phyloP scores from a whole-genome alignment of 1,284 basidiomycete genomes.

The Cutaneotrichosporon dermatis region DNA sequence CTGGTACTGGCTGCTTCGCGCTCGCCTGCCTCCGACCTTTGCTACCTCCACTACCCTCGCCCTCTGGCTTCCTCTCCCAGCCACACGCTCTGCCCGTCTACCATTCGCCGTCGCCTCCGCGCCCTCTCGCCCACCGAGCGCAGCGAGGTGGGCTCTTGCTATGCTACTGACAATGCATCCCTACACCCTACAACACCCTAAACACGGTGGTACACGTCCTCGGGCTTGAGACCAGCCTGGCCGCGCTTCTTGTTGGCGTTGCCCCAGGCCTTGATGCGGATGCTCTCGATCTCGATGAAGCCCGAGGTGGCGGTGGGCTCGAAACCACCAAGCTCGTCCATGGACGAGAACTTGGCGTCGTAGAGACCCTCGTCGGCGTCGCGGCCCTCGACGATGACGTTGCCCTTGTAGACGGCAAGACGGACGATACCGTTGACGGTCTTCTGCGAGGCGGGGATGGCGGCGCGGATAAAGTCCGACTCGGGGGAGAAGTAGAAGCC shows the following conservation, averaged over 20 bases:
- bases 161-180: conserved; percentile 4
- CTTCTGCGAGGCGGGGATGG: conserved; percentile 86
- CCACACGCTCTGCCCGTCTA: neutral
- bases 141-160: neutral
- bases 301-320: conserved; percentile 87
- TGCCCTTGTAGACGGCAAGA: conserved; percentile 93
- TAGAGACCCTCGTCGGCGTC: conserved; percentile 86
- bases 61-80: no score
- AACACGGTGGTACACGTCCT: conserved; percentile 68
- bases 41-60: no score
- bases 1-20: no score
- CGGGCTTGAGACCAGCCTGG: conserved; percentile 66
- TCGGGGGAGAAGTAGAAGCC: conserved; percentile 91
- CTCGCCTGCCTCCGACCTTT: no score
- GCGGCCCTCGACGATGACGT: conserved; percentile 88
- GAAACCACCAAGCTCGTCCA: conserved; percentile 98
- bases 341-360: conserved; percentile 94
- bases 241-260: conserved; percentile 61
- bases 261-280: conserved; percentile 87
- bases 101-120: neutral
- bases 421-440: conserved; percentile 93
- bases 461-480: conserved; percentile 85
- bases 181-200: conserved; percentile 2
- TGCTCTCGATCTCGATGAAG: conserved; percentile 92
- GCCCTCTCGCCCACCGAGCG: neutral